Base-by-base conservation (phyloP, 768 basidiomycete species). In the Lactarius vividus region DNA sequence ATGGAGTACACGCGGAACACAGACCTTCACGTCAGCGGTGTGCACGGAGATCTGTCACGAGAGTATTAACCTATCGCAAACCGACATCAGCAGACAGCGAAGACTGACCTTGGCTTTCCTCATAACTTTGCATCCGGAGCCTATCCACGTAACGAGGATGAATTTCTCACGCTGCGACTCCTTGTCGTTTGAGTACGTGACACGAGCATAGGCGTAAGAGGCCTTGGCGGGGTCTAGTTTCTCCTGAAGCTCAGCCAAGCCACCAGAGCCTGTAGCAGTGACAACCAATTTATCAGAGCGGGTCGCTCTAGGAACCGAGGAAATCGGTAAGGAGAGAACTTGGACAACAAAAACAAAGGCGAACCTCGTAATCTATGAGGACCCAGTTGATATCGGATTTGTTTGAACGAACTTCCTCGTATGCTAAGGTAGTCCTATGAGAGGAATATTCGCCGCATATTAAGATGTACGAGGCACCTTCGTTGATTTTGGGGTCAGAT, bases 371-470 rank as follows among this genome's bases (percentile, higher is more conserved):
- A 75, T 96, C 92, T 64, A 97, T 78, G 63, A 98, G 80, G 54
- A 96, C 74, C 94, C 94, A 98, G 75, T 91, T 97, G 37, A 87
- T 91, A 35, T 92, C 90, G 44, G 87, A 82, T 74, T 94, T 94
- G 82, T 92, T 88, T 68, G 81, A 82, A 70, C 95, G 88, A 62
- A 97, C 89, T 71, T 94, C 91, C 75, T 85, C 81, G 82, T 97
- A 96, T 37, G 94, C 96, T 93, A 74, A 44, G 35, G 64, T 13
- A 65, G 54, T 37, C 40, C 46, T 7, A 46, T 67, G 31, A 62
- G 40, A 62, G 63, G 54, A 28, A 20, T 7, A 13, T 26, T 31
- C 18, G n/a, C 29, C 23, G 28, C 2, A 29, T 31, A 6, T 9
- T 15, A 35, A 16, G 15, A 57, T 52, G 42, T 33, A 31, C 15